Evolutionary conservation across 2,329 filamentous ascomycete genomes (phyloP), one percentile per base, ranked within the genome.

Genomic region (Aspergillus pseudotamarii): DNA sequence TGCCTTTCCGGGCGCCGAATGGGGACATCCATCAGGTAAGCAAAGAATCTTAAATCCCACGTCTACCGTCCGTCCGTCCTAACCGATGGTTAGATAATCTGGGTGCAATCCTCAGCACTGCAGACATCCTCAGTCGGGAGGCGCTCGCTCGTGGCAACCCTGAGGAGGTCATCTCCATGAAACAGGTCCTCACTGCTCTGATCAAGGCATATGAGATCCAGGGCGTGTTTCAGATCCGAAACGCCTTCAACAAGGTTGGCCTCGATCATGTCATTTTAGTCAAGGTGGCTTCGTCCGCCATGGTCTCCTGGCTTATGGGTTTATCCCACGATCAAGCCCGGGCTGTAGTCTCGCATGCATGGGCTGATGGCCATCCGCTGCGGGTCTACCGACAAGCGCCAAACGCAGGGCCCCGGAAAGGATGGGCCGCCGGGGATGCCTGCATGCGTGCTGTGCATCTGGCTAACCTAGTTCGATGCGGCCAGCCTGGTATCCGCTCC

Each of bases 151-250:
- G 38, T 8, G 38, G 38, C 16, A 41, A n/a, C 16, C 38, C 38
- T 0, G 38, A 41, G 1, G 6, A 41, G n/a, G 38, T 41, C 8
- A 41, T 41, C 6, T 41, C 38, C 16, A 41, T 41, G 38, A 41
- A 41, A 4, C 38, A 41, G 38, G 58, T 81, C 2, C 67, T 80
- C 9, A 62, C 60, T 5, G 75, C 74, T 2, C 38, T 77, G 45
- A 77, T 80, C 65, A 81, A 81, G 63, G 75, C 79, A 1, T 80
- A 81, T 57, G 79, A 81, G 64, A 78, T 81, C 60, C 80, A 82
- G 58, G 79, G 80, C 19, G 69, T 66, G 56, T 73, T 79, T 38
- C 77, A 79, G 48, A 66, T 73, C 26, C 30, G 59, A 1, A 80
- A 80, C 45, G 66, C 77, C 4, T 81, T 80, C 66, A 81, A 82